phyloP scores from a whole-genome alignment of 768 basidiomycete genomes.

The Serendipita sp. region DNA sequence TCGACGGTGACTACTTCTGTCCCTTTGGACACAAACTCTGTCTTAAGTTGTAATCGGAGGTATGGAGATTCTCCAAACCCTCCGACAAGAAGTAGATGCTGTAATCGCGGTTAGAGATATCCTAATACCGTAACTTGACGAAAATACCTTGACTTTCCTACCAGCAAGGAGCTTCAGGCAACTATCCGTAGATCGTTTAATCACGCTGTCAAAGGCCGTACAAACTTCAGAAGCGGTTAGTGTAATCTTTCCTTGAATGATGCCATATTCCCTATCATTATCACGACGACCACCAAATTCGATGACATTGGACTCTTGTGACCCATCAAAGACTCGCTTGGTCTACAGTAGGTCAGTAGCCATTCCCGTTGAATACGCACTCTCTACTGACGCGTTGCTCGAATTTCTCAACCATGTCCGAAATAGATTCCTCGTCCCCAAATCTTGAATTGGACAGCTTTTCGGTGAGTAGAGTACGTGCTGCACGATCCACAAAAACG shows the following conservation, averaged over 20 bases:
- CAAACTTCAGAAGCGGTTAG: background rate
- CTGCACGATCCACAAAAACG: background rate
- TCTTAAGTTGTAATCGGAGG: background rate
- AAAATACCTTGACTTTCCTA: background rate
- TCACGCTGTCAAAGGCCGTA: background rate
- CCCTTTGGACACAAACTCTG: too few species aligned
- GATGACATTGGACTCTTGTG: background rate
- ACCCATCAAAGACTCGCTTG: background rate
- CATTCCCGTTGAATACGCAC: too few species aligned
- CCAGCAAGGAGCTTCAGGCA: background rate
- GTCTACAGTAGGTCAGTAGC: background rate
- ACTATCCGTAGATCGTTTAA: background rate
- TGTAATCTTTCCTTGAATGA: background rate
- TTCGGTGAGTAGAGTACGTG: background rate
- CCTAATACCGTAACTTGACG: too few species aligned
- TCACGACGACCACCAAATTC: background rate
- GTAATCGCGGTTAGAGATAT: background rate
- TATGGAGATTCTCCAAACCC: conserved; percentile 7
- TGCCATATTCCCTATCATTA: background rate
- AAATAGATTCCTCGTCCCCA: conserved; percentile 1
- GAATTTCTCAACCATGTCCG: conserved; percentile 5
- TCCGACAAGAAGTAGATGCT: conserved; percentile 5
- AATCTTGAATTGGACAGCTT: background rate
- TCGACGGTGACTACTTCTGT: background rate
- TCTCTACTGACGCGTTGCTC: background rate